Percentiles rank a stretch among this genome's conserved stretches.
Conservation (phyloP, 441 rosid genomes). For the Populus hybrid region DNA sequence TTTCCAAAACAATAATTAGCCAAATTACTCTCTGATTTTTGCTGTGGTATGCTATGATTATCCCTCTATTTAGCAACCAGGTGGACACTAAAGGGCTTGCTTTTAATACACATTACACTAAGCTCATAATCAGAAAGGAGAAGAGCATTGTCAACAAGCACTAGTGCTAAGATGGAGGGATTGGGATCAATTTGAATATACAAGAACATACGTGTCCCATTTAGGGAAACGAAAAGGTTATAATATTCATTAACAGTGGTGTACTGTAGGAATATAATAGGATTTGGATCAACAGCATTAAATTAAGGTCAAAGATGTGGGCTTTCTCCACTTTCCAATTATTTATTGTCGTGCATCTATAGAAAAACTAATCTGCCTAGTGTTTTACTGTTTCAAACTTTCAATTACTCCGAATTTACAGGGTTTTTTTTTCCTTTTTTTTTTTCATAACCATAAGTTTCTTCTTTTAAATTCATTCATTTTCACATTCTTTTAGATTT, state of each 20-base stretch:
- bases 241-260: neutral
- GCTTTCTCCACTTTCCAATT: neutral
- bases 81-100: neutral
- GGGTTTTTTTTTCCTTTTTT: too few relatives aligned
- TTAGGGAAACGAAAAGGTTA: neutral
- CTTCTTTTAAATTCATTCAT: neutral
- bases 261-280: neutral
- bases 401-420: neutral
- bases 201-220: neutral
- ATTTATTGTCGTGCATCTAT: neutral
- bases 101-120: too few relatives aligned
- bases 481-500: neutral
- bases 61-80: neutral
- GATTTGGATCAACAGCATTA: neutral
- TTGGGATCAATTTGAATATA: conserved; percentile 1
- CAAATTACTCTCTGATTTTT: neutral
- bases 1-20: neutral
- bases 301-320: conserved; percentile 18
- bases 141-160: neutral
- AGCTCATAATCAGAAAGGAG: neutral
- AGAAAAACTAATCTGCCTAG: neutral
- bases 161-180: neutral
- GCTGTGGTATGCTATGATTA: too few relatives aligned
- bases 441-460: neutral
- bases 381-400: neutral